Conservation (phyloP, 1,139 yeast species). For the Spencermartinsiella ligniputridi region DNA sequence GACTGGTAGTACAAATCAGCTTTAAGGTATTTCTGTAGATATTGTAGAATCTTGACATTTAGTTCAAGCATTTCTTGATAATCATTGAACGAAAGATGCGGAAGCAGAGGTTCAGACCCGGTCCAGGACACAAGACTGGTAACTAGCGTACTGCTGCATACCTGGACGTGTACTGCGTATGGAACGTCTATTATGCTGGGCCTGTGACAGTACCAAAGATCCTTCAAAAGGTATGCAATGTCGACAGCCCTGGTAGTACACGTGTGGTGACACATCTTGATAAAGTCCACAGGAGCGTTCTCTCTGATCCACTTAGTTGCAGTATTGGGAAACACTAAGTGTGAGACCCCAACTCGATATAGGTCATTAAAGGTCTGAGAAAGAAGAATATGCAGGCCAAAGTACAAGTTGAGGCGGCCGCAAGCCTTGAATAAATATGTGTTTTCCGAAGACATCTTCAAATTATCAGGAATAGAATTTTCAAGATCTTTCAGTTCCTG, state of each 20-base stretch:
- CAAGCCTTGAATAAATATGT: constrained; percentile 5
- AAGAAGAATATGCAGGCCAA: constrained; percentile 12
- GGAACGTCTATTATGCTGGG: constrained; percentile 12
- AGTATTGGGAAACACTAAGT: constrained; percentile 13
- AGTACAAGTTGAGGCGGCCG: constrained; percentile 13
- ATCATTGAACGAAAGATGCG: background rate
- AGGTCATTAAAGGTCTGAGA: constrained; percentile 12
- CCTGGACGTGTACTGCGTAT: constrained; percentile 12
- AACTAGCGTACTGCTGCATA: constrained; percentile 10
- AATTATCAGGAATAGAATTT: constrained; percentile 6
- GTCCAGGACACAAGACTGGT: constrained; percentile 10
- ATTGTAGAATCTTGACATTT: constrained; percentile 7
- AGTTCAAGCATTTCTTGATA: constrained; percentile 4
- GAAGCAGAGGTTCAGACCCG: constrained; percentile 6
- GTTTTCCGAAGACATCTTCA: constrained; percentile 5
- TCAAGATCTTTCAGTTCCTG: constrained; percentile 9
- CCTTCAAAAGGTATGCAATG: constrained; percentile 5
- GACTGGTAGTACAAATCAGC: constrained; percentile 13
- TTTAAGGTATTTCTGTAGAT: constrained; percentile 7
- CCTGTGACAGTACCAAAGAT: constrained; percentile 4
- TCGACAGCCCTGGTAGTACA: constrained; percentile 8
- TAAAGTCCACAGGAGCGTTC: constrained; percentile 14
- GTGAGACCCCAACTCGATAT: constrained; percentile 15
- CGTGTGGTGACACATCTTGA: constrained; percentile 7
- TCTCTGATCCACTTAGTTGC: constrained; percentile 14